Conservation (phyloP, 441 rosid species). For the Adansonia madagascariensis region DNA sequence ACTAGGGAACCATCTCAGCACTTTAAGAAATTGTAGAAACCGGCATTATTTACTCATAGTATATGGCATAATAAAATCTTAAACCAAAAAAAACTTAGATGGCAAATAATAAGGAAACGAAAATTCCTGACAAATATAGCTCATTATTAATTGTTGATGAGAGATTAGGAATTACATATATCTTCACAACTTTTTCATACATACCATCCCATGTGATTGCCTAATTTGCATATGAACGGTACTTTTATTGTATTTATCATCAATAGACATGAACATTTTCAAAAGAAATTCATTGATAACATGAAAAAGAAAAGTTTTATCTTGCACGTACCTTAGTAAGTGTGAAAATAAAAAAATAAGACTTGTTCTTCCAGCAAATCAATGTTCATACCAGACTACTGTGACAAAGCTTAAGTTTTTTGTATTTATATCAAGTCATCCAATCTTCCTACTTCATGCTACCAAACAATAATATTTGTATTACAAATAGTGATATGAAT, state of each 20-base stretch:
- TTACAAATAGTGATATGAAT: neutral
- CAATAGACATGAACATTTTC: no score
- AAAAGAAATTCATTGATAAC: neutral
- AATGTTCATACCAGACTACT: neutral
- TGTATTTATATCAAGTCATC: neutral
- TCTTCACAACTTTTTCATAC: neutral
- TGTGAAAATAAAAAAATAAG: neutral
- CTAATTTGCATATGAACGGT: neutral
- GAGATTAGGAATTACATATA: neutral
- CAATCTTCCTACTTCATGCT: neutral
- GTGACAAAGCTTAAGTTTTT: constrained; percentile 2
- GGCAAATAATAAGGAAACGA: neutral
- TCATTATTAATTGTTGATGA: neutral
- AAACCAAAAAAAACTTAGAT: neutral
- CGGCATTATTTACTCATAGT: neutral
- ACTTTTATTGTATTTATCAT: neutral
- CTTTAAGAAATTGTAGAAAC: neutral
- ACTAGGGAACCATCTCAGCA: neutral
- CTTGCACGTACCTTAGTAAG: no score
- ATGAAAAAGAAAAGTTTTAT: no score
- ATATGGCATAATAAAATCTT: neutral
- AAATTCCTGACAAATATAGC: neutral
- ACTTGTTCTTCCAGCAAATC: neutral
- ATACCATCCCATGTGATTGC: neutral
- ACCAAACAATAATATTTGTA: neutral